A percentile compares a stretch with the other conserved stretches of the same genome.
phyloP scores from a whole-genome alignment of 306 rosid species.

The Mimosa pudica region DNA sequence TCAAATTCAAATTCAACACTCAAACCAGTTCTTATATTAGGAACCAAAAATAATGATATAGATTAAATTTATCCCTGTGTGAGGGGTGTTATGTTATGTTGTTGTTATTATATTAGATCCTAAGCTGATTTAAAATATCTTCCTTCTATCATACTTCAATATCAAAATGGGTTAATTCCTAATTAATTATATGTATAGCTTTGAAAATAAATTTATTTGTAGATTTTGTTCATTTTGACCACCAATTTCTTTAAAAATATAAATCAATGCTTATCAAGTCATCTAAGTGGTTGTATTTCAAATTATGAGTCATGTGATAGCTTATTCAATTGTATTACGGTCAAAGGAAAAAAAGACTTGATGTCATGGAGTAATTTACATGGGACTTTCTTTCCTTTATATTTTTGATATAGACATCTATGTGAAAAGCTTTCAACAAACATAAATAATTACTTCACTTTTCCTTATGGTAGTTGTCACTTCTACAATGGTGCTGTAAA shows the following conservation, averaged over 20 bases:
- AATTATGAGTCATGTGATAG: not conserved
- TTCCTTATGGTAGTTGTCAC: slow-evolving; percentile 2
- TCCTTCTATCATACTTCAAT: not conserved
- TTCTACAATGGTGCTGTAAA: slow-evolving; percentile 5
- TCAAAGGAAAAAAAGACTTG: too few relatives aligned
- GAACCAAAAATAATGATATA: not conserved
- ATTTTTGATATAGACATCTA: not conserved
- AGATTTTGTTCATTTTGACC: not conserved
- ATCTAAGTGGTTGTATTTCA: not conserved
- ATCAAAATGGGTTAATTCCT: not conserved
- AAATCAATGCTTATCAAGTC: not conserved
- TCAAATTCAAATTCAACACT: too few relatives aligned
- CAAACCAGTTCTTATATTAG: too few relatives aligned
- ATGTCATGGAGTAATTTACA: not conserved
- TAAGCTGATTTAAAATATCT: not conserved
- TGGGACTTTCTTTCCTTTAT: not conserved
- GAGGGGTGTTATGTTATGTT: not conserved
- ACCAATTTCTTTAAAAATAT: not conserved
- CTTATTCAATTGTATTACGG: not conserved
- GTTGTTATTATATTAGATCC: not conserved
- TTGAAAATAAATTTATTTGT: not conserved
- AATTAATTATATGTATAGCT: not conserved
- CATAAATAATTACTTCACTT: not conserved
- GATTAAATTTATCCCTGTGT: not conserved
- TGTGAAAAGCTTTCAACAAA: not conserved